Evolutionary conservation across 805 yeast species (phyloP).

Genomic region (Yarrowia hollandica): DNA sequence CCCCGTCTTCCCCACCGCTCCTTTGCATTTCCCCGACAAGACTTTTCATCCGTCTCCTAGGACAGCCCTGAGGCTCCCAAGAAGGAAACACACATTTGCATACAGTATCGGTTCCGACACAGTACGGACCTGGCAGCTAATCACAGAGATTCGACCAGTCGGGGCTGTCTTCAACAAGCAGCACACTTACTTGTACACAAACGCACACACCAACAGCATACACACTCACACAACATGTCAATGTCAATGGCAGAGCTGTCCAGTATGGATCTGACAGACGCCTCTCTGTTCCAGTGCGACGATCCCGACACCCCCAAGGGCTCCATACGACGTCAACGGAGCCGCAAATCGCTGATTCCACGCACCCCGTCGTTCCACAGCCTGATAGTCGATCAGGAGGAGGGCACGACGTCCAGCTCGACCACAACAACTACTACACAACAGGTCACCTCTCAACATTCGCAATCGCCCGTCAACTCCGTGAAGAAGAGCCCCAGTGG

Average conservation of each 20-base stretch:
- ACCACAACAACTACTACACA: neutral
- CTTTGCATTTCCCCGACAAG: neutral
- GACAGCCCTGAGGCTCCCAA: no score
- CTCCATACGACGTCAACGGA: conserved; percentile 16
- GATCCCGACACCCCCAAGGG: conserved; percentile 17
- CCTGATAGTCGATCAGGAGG: conserved; percentile 12
- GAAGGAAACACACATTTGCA: no score
- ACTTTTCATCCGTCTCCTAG: no score
- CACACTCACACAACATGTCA: neutral
- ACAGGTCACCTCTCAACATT: neutral
- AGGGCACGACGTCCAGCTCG: neutral
- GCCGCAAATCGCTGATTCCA: conserved; percentile 21
- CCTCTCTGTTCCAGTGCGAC: conserved; percentile 25
- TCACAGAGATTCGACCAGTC: no score
- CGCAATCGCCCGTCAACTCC: neutral
- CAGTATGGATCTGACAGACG: conserved; percentile 19
- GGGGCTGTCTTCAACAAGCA: no score
- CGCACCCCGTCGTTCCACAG: conserved; percentile 12
- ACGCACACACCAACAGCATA: neutral
- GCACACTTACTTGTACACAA: no score
- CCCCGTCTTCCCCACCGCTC: neutral
- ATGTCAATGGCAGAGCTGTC: conserved; percentile 18
- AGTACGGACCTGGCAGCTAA: no score
- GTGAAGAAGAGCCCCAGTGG: conserved; percentile 9
- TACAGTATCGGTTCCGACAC: no score